phyloP scores from a whole-genome alignment of 345 rosid genomes.

The Brassica carinata region DNA sequence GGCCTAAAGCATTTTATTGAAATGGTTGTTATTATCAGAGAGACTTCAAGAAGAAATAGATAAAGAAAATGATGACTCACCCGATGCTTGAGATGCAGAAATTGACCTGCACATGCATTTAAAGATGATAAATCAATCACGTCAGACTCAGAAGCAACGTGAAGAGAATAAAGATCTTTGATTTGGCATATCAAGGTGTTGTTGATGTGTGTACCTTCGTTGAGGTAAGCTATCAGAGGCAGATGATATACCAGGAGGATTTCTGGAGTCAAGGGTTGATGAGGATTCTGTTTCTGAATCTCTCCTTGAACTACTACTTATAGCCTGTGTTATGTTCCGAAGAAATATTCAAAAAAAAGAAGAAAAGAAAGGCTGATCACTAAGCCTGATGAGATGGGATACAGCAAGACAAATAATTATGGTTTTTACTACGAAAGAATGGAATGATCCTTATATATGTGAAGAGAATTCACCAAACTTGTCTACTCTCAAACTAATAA shows the following conservation, averaged over 20 bases:
- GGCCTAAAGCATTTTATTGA: constrained; percentile 29
- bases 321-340: constrained; percentile 54
- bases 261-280: constrained; percentile 64
- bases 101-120: constrained; percentile 48
- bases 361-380: neutral
- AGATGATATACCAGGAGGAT: constrained; percentile 64
- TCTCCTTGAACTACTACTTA: constrained; percentile 64
- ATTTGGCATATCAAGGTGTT: neutral
- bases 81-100: constrained; percentile 65
- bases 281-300: constrained; percentile 56
- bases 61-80: constrained; percentile 44
- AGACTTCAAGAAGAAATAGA: neutral
- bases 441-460: no score
- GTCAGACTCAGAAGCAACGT: constrained; percentile 5
- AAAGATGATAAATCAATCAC: constrained; percentile 18
- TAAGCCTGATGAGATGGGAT: no score
- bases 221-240: constrained; percentile 88
- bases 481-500: no score
- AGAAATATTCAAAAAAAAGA: constrained; percentile 11
- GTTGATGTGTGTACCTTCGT: constrained; percentile 59
- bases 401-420: no score
- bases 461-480: no score
- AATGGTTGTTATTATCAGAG: constrained; percentile 8
- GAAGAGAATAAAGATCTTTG: constrained; percentile 14
- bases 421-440: no score